Conservation (phyloP, 2,329 filamentous ascomycete genomes). For the Karstenula rhodostoma region DNA sequence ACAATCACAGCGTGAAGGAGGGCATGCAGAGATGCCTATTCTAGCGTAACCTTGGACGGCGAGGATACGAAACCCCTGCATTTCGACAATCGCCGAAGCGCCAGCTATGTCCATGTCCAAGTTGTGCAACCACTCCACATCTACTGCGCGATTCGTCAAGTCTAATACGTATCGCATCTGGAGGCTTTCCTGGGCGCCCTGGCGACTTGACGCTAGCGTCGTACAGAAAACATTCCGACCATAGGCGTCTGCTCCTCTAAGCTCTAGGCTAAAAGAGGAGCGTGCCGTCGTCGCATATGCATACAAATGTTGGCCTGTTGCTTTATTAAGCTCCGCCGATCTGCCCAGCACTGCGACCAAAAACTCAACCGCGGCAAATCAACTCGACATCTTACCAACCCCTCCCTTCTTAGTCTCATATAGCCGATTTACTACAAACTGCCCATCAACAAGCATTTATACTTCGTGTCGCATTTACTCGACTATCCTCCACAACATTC, state of each 20-base stretch:
- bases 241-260: background rate
- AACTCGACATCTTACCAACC: slow-evolving; percentile 9
- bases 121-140: background rate
- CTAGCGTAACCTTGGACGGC: background rate
- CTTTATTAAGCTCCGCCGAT: slow-evolving; percentile 21
- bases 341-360: slow-evolving; percentile 14
- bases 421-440: slow-evolving; percentile 7
- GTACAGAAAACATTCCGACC: background rate
- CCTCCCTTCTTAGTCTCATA: slow-evolving; percentile 12
- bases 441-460: slow-evolving; percentile 13
- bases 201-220: slow-evolving; percentile 3
- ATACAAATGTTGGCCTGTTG: slow-evolving; percentile 12
- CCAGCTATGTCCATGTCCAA: background rate
- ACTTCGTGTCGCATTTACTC: background rate
- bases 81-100: background rate
- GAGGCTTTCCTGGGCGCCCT: slow-evolving; percentile 8
- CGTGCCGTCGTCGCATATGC: slow-evolving; percentile 12
- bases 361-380: slow-evolving; percentile 17
- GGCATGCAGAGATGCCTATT: background rate
- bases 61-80: slow-evolving; percentile 8
- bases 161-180: background rate
- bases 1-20: background rate
- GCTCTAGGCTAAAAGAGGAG: slow-evolving; percentile 10
- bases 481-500: background rate
- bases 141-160: slow-evolving; percentile 7